Percentiles rank a stretch among this genome's conserved stretches.
Evolutionary conservation across 1,284 basidiomycete species (phyloP).

Genomic region (Ustilago bromivora): DNA sequence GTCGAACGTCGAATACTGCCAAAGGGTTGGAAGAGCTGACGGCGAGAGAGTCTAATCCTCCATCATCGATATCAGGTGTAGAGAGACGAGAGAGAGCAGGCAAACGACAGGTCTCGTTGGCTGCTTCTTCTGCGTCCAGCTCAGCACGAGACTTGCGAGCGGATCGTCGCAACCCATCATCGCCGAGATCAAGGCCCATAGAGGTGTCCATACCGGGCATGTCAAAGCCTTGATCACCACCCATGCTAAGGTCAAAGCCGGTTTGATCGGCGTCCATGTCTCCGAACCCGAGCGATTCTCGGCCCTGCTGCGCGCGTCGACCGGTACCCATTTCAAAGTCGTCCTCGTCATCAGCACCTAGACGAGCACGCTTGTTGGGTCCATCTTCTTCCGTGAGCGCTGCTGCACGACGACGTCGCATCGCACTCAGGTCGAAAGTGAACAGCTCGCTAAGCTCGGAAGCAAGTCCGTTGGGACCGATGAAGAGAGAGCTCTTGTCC

Average conservation of each 20-base stretch:
- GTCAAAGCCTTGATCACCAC: slow-evolving; percentile 34
- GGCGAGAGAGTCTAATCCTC: slow-evolving; percentile 74
- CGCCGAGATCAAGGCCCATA: slow-evolving; percentile 33
- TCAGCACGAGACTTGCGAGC: slow-evolving; percentile 39
- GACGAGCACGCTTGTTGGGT: slow-evolving; percentile 63
- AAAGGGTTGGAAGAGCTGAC: slow-evolving; percentile 82
- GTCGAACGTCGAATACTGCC: slow-evolving; percentile 81
- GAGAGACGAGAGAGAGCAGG: slow-evolving; percentile 58
- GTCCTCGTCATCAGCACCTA: slow-evolving; percentile 29
- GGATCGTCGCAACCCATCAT: slow-evolving; percentile 47
- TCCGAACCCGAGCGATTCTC: slow-evolving; percentile 47
- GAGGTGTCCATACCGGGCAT: slow-evolving; percentile 31
- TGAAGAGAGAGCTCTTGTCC: slow-evolving; percentile 75
- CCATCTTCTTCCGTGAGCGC: slow-evolving; percentile 69
- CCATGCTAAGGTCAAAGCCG: slow-evolving; percentile 36
- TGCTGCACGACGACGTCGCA: slow-evolving; percentile 58
- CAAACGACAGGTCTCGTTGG: slow-evolving; percentile 41
- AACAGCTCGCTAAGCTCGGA: slow-evolving; percentile 86
- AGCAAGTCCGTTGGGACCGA: slow-evolving; percentile 82
- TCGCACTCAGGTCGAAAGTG: slow-evolving; percentile 77
- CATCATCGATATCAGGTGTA: slow-evolving; percentile 75
- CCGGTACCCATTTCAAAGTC: slow-evolving; percentile 68
- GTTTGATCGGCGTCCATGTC: slow-evolving; percentile 39
- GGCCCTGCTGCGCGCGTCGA: slow-evolving; percentile 32
- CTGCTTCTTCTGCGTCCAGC: slow-evolving; percentile 32